Conservation (phyloP, 352 stramenopile genomes). For the Pilasporangium apinafurcum region DNA sequence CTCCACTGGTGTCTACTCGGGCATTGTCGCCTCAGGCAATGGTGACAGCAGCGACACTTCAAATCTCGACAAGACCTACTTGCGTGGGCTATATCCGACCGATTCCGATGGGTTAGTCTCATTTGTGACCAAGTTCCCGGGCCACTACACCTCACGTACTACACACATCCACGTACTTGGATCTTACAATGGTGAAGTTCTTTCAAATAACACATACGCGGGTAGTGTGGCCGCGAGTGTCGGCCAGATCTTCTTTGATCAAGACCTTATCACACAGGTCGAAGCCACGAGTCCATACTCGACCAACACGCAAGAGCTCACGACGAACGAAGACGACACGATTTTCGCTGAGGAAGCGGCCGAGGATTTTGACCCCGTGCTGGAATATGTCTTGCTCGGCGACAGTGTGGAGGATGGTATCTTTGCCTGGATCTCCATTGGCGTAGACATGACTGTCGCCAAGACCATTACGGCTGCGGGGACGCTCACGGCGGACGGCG, state of each 20-base stretch:
- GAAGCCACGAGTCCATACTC: conserved; percentile 2
- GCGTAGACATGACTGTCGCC: conserved; percentile 8
- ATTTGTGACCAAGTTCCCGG: conserved; percentile 6
- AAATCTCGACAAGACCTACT: conserved; percentile 4
- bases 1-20: conserved; percentile 6
- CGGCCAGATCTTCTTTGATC: background rate
- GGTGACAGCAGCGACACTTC: background rate
- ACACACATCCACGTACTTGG: conserved; percentile 9
- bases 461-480: conserved; percentile 1
- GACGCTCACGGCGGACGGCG: conserved; percentile 3
- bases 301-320: conserved; percentile 5
- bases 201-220: conserved; percentile 11
- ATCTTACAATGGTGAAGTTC: conserved; percentile 1
- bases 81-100: conserved; percentile 1
- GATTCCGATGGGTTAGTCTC: background rate
- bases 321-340: conserved; percentile 5
- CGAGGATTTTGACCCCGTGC: conserved; percentile 2
- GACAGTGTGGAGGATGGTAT: background rate
- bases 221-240: background rate
- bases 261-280: conserved; percentile 1
- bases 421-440: conserved; percentile 17
- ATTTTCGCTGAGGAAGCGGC: conserved; percentile 7
- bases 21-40: conserved; percentile 2
- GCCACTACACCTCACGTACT: background rate
- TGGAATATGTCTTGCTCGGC: conserved; percentile 1